Evolutionary conservation across 2,329 filamentous ascomycete genomes (phyloP), one percentile per base, ranked within the genome.

Genomic region (Beauveria asiatica): DNA sequence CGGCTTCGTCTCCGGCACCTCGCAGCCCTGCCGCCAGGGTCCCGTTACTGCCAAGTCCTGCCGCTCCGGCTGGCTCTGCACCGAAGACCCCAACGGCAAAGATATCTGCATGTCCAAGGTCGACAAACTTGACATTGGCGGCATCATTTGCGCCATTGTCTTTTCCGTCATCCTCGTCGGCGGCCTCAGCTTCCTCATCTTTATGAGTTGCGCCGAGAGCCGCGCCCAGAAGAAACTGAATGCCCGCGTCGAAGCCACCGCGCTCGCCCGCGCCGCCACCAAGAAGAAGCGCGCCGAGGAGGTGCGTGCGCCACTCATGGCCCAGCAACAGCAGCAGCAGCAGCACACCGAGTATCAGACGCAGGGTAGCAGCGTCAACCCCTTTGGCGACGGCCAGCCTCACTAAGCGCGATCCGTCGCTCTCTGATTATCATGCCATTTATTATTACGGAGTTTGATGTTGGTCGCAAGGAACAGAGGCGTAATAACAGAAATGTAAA

Each of bases 151-250:
- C 63, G 71, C 75, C 66, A 70, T 80, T 63, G 65, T 78, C 68
- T 77, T 85, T 42, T 77, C 72, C 60, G 63, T 69, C n/a, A 71
- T 69, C 61, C 66, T 78, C 62, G 68, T 71, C 63, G 48, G 73
- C 56, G 70, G 73, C 64, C 62, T 78, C 62, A 70, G 66, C 52
- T 65, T 71, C 63, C 69, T 84, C 60, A 75, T 77, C 67, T 78
- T 78, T 74, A 72, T 78, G 64, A 83, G 79, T 77, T 80, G 76
- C 74, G 73, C 73, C 63, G 81, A 84, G 65, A 73, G 76, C 65
- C 70, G 70, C 68, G 64, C 73, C 65, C 74, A 80, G 66, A 75
- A 74, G 68, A 71, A 73, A 51, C 69, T 75, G 39, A 70, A 70
- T 58, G 76, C 76, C 61, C 75, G 76, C 64, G 75, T 75, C 61